Evolutionary conservation across 352 stramenopile genomes (phyloP).

Genomic region (Peronospora belbahrii): DNA sequence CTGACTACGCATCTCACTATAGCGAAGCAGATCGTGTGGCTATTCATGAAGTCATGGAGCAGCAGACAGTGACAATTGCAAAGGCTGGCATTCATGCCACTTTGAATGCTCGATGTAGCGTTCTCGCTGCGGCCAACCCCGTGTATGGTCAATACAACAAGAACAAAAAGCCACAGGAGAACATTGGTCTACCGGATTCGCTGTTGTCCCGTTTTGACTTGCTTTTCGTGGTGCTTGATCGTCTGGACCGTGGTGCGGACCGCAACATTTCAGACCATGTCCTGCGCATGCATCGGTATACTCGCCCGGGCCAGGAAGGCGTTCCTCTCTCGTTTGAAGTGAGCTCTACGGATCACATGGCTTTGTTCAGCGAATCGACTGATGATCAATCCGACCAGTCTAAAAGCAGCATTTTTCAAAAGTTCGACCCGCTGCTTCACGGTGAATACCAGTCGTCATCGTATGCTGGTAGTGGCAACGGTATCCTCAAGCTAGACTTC

Average conservation of each 20-base stretch:
- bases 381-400: slow-evolving; percentile 52
- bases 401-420: slow-evolving; percentile 85
- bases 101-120: slow-evolving; percentile 97
- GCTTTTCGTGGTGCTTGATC: slow-evolving; percentile 99
- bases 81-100: slow-evolving; percentile 99
- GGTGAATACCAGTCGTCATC: slow-evolving; percentile 56
- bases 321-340: slow-evolving; percentile 85
- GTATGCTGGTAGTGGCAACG: slow-evolving; percentile 42
- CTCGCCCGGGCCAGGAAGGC: slow-evolving; percentile 76
- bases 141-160: slow-evolving; percentile 99
- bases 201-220: slow-evolving; percentile 99
- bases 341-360: slow-evolving; percentile 74
- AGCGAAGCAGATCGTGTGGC: slow-evolving; percentile 95
- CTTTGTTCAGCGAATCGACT: slow-evolving; percentile 47
- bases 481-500: slow-evolving; percentile 93
- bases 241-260: slow-evolving; percentile 92
- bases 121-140: slow-evolving; percentile 98
- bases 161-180: slow-evolving; percentile 95
- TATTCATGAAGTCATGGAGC: slow-evolving; percentile 99
- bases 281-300: slow-evolving; percentile 95
- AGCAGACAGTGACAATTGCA: slow-evolving; percentile 99
- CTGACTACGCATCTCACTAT: slow-evolving; percentile 14
- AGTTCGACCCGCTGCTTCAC: slow-evolving; percentile 86
- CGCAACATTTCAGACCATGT: slow-evolving; percentile 96
- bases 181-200: slow-evolving; percentile 99